These are phyloP conservation scores for Fusarium denticulatum DNA, from an alignment of 2,329 filamentous ascomycete species.

Conservation along the genomic window DNA sequence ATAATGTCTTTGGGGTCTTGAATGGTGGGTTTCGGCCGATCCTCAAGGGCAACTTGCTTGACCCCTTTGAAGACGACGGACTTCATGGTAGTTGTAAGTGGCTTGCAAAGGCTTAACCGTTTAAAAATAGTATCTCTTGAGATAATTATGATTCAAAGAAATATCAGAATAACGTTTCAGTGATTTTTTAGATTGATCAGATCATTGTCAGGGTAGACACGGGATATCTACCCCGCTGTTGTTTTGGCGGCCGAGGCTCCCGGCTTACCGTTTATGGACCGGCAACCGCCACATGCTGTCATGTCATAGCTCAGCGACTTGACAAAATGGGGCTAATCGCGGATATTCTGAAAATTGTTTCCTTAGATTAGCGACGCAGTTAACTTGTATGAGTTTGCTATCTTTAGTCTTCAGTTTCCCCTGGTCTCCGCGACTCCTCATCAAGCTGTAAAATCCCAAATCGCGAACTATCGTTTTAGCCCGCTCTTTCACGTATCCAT, in stretches of 20 bases:
- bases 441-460: rapidly evolving
- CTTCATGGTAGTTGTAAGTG: neutral
- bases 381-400: rapidly evolving
- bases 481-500: neutral
- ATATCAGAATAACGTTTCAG: rapidly evolving
- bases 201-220: neutral
- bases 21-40: conserved; percentile 11
- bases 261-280: neutral
- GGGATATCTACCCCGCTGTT: neutral
- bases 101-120: rapidly evolving
- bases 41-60: neutral
- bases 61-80: conserved; percentile 27
- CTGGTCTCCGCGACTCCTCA: neutral
- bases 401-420: neutral
- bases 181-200: rapidly evolving
- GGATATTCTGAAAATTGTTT: neutral
- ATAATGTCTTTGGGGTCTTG: conserved; percentile 3
- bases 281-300: neutral
- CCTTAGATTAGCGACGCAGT: neutral
- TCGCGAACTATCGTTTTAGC: neutral
- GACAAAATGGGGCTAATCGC: neutral
- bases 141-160: rapidly evolving
- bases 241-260: neutral
- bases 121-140: rapidly evolving
- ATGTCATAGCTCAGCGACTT: neutral